Percentiles rank a stretch among this genome's conserved stretches.
Evolutionary conservation across 768 basidiomycete genomes (phyloP).

Genomic region (Rhizopogon rudus): DNA sequence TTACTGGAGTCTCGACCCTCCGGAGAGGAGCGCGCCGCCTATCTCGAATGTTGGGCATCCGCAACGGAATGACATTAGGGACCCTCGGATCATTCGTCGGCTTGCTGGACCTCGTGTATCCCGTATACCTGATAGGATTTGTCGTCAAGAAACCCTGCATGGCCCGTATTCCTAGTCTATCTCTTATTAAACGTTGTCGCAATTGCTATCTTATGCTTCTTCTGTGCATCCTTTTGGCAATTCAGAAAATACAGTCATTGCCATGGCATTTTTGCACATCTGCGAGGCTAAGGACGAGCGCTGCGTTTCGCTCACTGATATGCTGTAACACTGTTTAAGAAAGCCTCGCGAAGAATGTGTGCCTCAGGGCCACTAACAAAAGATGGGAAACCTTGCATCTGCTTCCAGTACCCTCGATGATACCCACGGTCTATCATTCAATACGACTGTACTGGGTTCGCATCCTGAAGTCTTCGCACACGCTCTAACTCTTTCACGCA

Average conservation of each 20-base stretch:
- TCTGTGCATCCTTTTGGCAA: background rate
- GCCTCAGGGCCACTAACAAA: no score
- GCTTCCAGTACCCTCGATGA: no score
- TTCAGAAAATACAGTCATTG: background rate
- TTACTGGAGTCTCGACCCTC: background rate
- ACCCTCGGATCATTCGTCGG: constrained; percentile 6
- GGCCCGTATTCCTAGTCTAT: background rate
- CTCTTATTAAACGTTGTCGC: background rate
- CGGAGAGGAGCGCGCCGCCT: background rate
- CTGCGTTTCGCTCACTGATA: no score
- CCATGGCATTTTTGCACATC: background rate
- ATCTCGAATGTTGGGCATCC: background rate
- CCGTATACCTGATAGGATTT: constrained; percentile 46
- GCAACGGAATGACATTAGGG: background rate
- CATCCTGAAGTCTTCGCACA: no score
- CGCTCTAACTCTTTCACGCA: no score
- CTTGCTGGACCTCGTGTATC: constrained; percentile 29
- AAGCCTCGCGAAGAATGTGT: no score
- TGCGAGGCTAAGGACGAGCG: background rate
- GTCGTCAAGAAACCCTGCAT: constrained; percentile 18
- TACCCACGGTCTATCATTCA: no score
- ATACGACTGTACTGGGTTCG: no score
- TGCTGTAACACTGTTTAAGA: no score
- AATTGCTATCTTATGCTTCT: background rate
- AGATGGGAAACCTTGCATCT: no score